Evolutionary conservation across 495 filamentous ascomycete species (phyloP).

Genomic region (Entonaema liquescens): DNA sequence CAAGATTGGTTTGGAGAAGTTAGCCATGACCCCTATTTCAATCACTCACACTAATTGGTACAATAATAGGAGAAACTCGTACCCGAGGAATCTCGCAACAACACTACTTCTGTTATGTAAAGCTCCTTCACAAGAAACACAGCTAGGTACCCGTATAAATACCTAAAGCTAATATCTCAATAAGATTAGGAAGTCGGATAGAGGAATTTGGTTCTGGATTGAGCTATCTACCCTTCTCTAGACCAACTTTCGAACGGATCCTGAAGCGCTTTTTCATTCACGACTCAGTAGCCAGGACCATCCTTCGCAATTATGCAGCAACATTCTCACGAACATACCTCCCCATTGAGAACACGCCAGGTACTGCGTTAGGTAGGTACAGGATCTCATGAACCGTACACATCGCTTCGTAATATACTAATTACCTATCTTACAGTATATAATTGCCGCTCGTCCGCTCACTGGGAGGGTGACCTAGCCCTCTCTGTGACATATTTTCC

Average conservation of each 20-base stretch:
- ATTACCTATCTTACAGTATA: background rate
- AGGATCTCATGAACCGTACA: background rate
- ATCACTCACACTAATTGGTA: background rate
- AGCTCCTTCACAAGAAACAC: background rate
- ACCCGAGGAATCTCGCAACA: background rate
- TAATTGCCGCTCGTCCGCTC: background rate
- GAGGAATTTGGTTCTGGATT: background rate
- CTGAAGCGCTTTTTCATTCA: background rate
- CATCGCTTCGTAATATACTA: background rate
- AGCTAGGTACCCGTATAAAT: background rate
- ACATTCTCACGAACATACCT: background rate
- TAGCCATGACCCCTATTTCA: background rate
- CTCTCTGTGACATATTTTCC: slow-evolving; percentile 1
- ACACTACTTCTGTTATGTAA: background rate
- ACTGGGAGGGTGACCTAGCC: background rate
- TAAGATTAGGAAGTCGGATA: background rate
- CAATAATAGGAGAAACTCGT: background rate
- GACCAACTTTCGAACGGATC: background rate
- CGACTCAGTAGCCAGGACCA: background rate
- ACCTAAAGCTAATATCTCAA: background rate
- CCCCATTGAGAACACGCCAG: background rate
- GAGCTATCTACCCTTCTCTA: slow-evolving; percentile 1
- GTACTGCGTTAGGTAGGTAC: background rate
- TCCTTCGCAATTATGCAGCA: background rate
- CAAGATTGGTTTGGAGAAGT: slow-evolving; percentile 1